Evolutionary conservation across 148 eudicot genomes (phyloP).

Genomic region (Cornus florida): DNA sequence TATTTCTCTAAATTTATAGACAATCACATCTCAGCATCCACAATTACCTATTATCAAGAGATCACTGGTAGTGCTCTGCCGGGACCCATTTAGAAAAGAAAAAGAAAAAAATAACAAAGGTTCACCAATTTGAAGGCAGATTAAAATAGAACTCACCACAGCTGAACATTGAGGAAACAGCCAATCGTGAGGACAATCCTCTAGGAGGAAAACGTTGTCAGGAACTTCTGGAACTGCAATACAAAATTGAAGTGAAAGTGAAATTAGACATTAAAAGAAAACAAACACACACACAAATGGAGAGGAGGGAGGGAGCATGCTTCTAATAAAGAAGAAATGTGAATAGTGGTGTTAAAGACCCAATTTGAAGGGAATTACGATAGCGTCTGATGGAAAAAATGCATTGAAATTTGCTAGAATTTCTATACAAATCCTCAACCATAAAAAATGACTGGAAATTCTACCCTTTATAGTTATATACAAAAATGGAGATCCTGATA

Average conservation of each 20-base stretch:
- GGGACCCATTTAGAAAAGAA: neutral
- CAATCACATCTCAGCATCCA: neutral
- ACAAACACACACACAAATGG: neutral
- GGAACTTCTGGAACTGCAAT: slow-evolving; percentile 65
- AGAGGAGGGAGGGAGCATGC: neutral
- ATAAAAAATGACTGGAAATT: too few species aligned
- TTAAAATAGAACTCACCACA: slow-evolving; percentile 57
- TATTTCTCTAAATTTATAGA: neutral
- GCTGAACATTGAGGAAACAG: slow-evolving; percentile 82
- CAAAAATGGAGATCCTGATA: too few species aligned
- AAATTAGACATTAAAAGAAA: neutral
- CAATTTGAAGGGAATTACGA: neutral
- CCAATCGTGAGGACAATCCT: slow-evolving; percentile 94
- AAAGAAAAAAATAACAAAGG: neutral
- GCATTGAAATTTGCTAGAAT: too few species aligned
- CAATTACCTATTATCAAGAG: neutral
- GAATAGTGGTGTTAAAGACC: neutral
- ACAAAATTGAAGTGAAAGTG: neutral
- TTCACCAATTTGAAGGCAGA: neutral
- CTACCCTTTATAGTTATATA: too few species aligned
- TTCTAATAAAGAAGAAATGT: neutral
- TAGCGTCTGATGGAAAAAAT: neutral
- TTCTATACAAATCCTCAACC: too few species aligned
- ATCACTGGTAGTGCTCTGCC: neutral
- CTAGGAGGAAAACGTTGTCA: slow-evolving; percentile 55